Evolutionary conservation across 345 rosid species (phyloP).

Genomic region (Salix exigua): DNA sequence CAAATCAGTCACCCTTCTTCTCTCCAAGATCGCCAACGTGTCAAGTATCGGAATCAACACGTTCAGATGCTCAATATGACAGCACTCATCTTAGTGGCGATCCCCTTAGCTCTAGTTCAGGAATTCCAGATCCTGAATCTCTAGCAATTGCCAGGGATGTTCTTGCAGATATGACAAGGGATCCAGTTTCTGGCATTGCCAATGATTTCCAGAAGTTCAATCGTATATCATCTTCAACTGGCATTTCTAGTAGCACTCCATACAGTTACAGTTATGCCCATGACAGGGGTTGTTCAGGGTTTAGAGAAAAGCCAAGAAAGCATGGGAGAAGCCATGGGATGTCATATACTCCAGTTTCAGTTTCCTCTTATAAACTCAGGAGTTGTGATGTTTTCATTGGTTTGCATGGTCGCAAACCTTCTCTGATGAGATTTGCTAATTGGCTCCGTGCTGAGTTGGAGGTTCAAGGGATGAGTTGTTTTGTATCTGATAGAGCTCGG

Average conservation of each 20-base stretch:
- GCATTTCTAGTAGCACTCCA: slow-evolving; percentile 39
- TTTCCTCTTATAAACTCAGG: slow-evolving; percentile 60
- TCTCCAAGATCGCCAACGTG: slow-evolving; percentile 73
- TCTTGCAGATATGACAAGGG: slow-evolving; percentile 35
- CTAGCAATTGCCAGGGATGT: slow-evolving; percentile 34
- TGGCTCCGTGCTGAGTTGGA: slow-evolving; percentile 92
- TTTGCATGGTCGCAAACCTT: slow-evolving; percentile 69
- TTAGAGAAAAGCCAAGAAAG: slow-evolving; percentile 38
- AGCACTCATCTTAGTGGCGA: slow-evolving; percentile 42
- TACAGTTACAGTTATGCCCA: slow-evolving; percentile 35
- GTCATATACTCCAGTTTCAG: slow-evolving; percentile 44
- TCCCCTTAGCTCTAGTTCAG: slow-evolving; percentile 52
- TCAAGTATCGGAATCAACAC: slow-evolving; percentile 54
- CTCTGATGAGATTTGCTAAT: slow-evolving; percentile 67
- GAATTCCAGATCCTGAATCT: slow-evolving; percentile 45
- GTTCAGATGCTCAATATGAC: slow-evolving; percentile 60
- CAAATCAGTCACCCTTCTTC: slow-evolving; percentile 87
- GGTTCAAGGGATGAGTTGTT: slow-evolving; percentile 89
- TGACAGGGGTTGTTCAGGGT: slow-evolving; percentile 27
- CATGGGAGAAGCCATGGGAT: slow-evolving; percentile 36
- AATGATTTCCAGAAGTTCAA: slow-evolving; percentile 44
- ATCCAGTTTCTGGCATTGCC: slow-evolving; percentile 29
- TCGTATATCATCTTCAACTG: slow-evolving; percentile 41
- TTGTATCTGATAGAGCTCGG: slow-evolving; percentile 70
- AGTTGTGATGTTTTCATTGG: slow-evolving; percentile 87